phyloP scores from a whole-genome alignment of 495 filamentous ascomycete genomes.

The Aspergillus mulundensis region DNA sequence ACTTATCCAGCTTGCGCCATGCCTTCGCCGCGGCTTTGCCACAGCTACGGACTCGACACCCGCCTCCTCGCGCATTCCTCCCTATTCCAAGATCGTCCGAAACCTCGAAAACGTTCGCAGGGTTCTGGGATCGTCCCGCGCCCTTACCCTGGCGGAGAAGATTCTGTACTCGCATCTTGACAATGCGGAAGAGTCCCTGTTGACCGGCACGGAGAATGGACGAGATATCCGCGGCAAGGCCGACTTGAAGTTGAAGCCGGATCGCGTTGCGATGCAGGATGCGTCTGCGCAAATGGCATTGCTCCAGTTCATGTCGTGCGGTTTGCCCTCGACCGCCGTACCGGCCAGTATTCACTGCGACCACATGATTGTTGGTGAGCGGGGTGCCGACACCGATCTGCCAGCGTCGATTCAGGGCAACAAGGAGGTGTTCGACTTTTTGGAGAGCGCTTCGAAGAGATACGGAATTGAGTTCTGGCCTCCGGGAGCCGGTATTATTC shows the following conservation, averaged over 20 bases:
- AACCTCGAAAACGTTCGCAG: constrained; percentile 63
- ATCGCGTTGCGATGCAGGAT: constrained; percentile 98
- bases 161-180: constrained; percentile 95
- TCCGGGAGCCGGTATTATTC: constrained; percentile 97
- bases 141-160: constrained; percentile 90
- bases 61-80: constrained; percentile 50
- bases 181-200: constrained; percentile 77
- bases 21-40: constrained; percentile 33
- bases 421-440: constrained; percentile 94
- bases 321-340: constrained; percentile 84
- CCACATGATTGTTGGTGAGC: constrained; percentile 92
- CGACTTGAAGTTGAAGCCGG: constrained; percentile 95
- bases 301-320: constrained; percentile 97
- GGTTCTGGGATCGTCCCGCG: constrained; percentile 60
- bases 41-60: constrained; percentile 27
- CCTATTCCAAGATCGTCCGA: constrained; percentile 58
- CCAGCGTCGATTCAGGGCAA: constrained; percentile 85
- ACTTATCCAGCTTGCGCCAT: constrained; percentile 21
- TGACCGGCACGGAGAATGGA: constrained; percentile 76
- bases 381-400: constrained; percentile 84
- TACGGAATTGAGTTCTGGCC: constrained; percentile 99
- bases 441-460: constrained; percentile 90
- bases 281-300: constrained; percentile 97
- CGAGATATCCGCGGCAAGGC: constrained; percentile 75
- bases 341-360: constrained; percentile 98